Percentiles rank a stretch among this genome's conserved stretches.
These are phyloP conservation scores for Arthrinium phaeospermum DNA, from an alignment of 2,329 filamentous ascomycete genomes.

Conservation along the genomic window DNA sequence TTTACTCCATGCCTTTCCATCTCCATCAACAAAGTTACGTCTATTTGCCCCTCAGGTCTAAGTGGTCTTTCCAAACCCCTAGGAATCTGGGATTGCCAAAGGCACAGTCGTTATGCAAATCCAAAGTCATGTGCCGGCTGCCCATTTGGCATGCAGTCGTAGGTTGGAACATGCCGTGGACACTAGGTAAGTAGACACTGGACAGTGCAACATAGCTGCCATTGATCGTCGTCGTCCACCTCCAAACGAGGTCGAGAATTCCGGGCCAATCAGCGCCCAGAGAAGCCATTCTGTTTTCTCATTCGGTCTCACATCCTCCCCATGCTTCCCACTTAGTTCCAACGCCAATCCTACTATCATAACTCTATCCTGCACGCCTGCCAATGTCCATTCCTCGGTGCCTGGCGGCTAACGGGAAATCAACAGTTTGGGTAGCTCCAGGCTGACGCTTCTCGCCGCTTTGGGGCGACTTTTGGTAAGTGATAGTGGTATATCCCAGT, in stretches of 20 bases:
- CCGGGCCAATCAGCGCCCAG: conserved; percentile 4
- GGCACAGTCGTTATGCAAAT: conserved; percentile 1
- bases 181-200: no score
- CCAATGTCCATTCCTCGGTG: background rate
- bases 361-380: conserved; percentile 13
- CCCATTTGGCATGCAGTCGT: background rate
- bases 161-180: conserved; percentile 8
- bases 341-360: conserved; percentile 13
- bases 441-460: background rate
- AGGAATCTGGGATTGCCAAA: background rate
- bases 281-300: conserved; percentile 13
- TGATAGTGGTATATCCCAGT: background rate
- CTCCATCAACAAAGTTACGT: background rate
- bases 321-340: conserved; percentile 16
- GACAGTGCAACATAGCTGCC: background rate
- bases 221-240: conserved; percentile 5
- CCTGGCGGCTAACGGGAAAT: conserved; percentile 10
- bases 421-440: background rate
- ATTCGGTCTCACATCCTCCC: conserved; percentile 6
- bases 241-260: conserved; percentile 15
- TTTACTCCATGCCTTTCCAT: background rate
- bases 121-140: conserved; percentile 1
- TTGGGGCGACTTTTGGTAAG: background rate
- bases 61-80: background rate
- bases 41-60: background rate